Evolutionary conservation across 495 filamentous ascomycete genomes (phyloP), one percentile per base, ranked within the genome.

Genomic region (Neurospora africana): DNA sequence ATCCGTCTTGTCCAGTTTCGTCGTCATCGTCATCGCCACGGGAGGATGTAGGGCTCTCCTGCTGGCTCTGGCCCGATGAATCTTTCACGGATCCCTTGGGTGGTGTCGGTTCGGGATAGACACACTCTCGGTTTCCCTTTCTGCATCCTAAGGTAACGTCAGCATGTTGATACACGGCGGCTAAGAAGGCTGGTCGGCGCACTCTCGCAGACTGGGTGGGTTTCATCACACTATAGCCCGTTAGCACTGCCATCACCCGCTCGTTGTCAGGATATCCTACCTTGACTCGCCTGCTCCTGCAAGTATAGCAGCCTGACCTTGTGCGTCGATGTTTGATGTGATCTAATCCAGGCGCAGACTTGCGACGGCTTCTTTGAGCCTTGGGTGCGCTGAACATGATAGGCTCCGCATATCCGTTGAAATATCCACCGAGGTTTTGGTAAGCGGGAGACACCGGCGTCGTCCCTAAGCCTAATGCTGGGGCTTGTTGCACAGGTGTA

Each of bases 281-380:
- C 89, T 99, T 99, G 71, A 99, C 93, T 75, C 95, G 86, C 65
- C 95, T 87, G 72, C 89, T 88, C 76, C 95, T 88, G 79, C 95
- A 99, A 17, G 95, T 99, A 81, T 91, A 97, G 82, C 95, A 99
- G 40, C 95, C 95, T 72, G 92, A 97, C 74, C 95, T 86, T 65
- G 95, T 98, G 73, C 95, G 90, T 68, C 94, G 91, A 77, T 98
- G 95, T 79, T 98, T 99, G 75, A 97, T 91, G 75, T 92, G 90
- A 71, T 97, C 94, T 19, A 85, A 79, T 19, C 88, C 87, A 6
- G 86, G 81, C n/a, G 84, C 80, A 17, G 86, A 86, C 72, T 87
- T 88, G 71, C 88, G 82, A 73, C 87, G 83, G 76, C 83, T 86
- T 77, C 88, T 82, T 68, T 85, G 85, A 19, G 84, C 74, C 73